A percentile compares a stretch with the other conserved stretches of the same genome.
Conservation (phyloP, 768 basidiomycete species). For the Pisolithus albus region DNA sequence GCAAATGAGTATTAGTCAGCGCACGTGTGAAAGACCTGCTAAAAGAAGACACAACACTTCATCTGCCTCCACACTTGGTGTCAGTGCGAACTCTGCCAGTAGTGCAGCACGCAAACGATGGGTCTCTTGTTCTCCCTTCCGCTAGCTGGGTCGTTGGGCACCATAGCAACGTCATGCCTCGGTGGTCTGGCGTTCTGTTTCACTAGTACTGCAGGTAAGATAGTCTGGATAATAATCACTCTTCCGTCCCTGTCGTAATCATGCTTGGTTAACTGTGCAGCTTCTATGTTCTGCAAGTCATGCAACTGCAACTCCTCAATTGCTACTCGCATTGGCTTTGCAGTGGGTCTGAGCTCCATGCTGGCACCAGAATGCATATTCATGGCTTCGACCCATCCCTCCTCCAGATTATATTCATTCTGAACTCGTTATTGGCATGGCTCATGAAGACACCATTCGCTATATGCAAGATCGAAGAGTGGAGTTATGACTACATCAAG, state of each 20-base stretch:
- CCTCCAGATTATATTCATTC: slow-evolving; percentile 77
- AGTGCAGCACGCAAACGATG: slow-evolving; percentile 39
- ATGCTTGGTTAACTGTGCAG: slow-evolving; percentile 31
- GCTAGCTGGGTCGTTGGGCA: slow-evolving; percentile 56
- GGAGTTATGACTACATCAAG: too few species aligned
- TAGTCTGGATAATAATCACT: neutral
- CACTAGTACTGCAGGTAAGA: slow-evolving; percentile 68
- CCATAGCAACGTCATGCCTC: slow-evolving; percentile 78
- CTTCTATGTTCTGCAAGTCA: slow-evolving; percentile 95
- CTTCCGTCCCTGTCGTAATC: slow-evolving; percentile 2
- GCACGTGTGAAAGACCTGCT: too few species aligned
- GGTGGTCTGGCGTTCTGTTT: too few species aligned
- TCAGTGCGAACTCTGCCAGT: neutral
- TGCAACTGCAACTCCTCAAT: slow-evolving; percentile 99
- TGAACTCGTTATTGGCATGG: too few species aligned
- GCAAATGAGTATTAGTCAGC: too few species aligned
- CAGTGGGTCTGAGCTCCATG: slow-evolving; percentile 49
- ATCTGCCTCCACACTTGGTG: neutral
- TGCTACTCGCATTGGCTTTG: slow-evolving; percentile 93
- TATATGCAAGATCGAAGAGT: too few species aligned
- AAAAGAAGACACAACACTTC: neutral
- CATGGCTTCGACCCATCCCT: neutral
- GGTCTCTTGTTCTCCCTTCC: slow-evolving; percentile 71
- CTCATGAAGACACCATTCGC: too few species aligned
- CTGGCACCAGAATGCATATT: neutral